These are phyloP conservation scores for Tulasnella sp. DNA, from an alignment of 768 basidiomycete genomes.

Conservation along the genomic window DNA sequence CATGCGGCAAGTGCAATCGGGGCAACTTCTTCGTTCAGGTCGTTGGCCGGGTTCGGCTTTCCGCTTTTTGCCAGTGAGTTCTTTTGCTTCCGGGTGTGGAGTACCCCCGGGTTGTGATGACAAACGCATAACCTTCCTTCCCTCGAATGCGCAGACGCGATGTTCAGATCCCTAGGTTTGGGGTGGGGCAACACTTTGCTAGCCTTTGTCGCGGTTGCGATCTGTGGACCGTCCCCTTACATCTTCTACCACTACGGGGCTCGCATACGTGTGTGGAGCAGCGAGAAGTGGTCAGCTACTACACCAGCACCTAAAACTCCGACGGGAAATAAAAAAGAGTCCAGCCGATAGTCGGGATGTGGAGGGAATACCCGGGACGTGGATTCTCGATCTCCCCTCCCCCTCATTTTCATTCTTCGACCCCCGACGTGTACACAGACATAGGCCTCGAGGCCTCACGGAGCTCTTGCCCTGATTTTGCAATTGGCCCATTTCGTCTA, in stretches of 20 bases:
- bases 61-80: conserved; percentile 70
- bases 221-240: conserved; percentile 45
- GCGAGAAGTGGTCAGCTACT: background rate
- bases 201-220: conserved; percentile 46
- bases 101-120: background rate
- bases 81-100: conserved; percentile 26
- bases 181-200: conserved; percentile 64
- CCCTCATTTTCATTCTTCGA: background rate
- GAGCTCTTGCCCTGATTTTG: background rate
- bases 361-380: background rate
- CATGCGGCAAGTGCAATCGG: conserved; percentile 46
- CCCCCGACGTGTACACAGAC: background rate
- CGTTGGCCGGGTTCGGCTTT: conserved; percentile 63
- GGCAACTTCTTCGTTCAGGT: conserved; percentile 54
- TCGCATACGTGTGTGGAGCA: conserved; percentile 16
- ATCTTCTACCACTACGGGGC: conserved; percentile 19
- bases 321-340: background rate
- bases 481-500: background rate
- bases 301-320: background rate
- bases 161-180: conserved; percentile 52
- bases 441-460: background rate
- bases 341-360: background rate
- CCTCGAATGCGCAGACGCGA: background rate
- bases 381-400: background rate
- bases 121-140: background rate